These are phyloP conservation scores for Myxozyma lipomycoides DNA, from an alignment of 805 yeast genomes.

Conservation along the genomic window DNA sequence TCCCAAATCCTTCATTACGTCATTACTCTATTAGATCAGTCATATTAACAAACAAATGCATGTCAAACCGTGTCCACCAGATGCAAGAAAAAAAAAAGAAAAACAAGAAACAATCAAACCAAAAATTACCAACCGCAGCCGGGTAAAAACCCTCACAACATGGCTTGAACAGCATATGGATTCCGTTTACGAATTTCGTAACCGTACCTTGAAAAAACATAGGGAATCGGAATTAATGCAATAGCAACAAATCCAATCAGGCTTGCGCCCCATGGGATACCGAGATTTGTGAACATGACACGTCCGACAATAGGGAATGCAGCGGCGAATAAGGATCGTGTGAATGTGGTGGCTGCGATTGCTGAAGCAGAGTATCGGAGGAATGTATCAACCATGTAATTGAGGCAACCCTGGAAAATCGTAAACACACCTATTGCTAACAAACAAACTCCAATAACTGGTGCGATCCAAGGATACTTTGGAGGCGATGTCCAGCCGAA, in stretches of 20 bases:
- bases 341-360: constrained; percentile 45
- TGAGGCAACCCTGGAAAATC: constrained; percentile 43
- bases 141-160: too few relatives aligned
- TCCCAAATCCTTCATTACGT: too few relatives aligned
- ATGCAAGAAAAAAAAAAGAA: too few relatives aligned
- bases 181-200: constrained; percentile 38
- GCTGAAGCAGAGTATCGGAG: constrained; percentile 63
- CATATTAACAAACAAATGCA: too few relatives aligned
- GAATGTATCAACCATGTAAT: constrained; percentile 43
- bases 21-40: too few relatives aligned
- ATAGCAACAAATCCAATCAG: constrained; percentile 51
- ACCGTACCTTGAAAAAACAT: constrained; percentile 51
- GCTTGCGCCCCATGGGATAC: constrained; percentile 54
- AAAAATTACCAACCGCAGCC: too few relatives aligned
- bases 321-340: constrained; percentile 54
- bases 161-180: constrained; percentile 18
- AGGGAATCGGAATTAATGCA: constrained; percentile 54
- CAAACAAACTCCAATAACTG: constrained; percentile 59
- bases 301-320: constrained; percentile 50
- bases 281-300: constrained; percentile 47
- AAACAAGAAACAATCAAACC: too few relatives aligned
- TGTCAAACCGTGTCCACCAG: too few relatives aligned
- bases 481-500: constrained; percentile 69
- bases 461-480: constrained; percentile 55
- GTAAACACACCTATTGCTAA: constrained; percentile 41